Evolutionary conservation across 805 yeast genomes (phyloP).

Genomic region (Lachancea meyersii): DNA sequence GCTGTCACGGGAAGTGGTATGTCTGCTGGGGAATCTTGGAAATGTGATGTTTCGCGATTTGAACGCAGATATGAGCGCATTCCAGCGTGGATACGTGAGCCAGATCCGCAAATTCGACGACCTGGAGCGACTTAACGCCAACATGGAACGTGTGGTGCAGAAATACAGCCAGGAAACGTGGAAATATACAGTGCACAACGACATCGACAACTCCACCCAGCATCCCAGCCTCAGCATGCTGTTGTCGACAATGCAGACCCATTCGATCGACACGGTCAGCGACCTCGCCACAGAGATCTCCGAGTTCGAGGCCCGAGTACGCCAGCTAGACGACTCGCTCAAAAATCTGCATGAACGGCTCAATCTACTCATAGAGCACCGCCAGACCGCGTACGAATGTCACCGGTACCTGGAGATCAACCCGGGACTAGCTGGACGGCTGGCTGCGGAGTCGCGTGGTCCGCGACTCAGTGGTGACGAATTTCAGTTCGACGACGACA

Average conservation of each 20-base stretch:
- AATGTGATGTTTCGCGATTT: slow-evolving; percentile 82
- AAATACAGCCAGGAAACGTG: slow-evolving; percentile 37
- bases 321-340: slow-evolving; percentile 65
- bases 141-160: slow-evolving; percentile 43
- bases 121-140: slow-evolving; percentile 66
- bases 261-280: slow-evolving; percentile 42
- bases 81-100: slow-evolving; percentile 85
- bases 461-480: slow-evolving; percentile 21
- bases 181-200: slow-evolving; percentile 33
- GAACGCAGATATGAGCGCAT: slow-evolving; percentile 72
- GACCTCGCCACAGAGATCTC: slow-evolving; percentile 56
- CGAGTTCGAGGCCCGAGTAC: slow-evolving; percentile 64
- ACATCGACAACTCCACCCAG: slow-evolving; percentile 19
- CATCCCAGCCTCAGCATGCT: slow-evolving; percentile 16
- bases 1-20: slow-evolving; percentile 74
- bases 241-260: slow-evolving; percentile 22
- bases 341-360: slow-evolving; percentile 56
- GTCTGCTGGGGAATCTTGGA: slow-evolving; percentile 81
- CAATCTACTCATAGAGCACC: slow-evolving; percentile 61
- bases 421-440: slow-evolving; percentile 27
- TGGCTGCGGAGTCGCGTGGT: slow-evolving; percentile 17
- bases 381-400: slow-evolving; percentile 51
- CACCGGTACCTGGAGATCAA: slow-evolving; percentile 42
- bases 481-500: slow-evolving; percentile 18
- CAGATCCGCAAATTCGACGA: slow-evolving; percentile 81